Evolutionary conservation across 2,329 filamentous ascomycete genomes (phyloP).

Genomic region (Thyridium curvatum): DNA sequence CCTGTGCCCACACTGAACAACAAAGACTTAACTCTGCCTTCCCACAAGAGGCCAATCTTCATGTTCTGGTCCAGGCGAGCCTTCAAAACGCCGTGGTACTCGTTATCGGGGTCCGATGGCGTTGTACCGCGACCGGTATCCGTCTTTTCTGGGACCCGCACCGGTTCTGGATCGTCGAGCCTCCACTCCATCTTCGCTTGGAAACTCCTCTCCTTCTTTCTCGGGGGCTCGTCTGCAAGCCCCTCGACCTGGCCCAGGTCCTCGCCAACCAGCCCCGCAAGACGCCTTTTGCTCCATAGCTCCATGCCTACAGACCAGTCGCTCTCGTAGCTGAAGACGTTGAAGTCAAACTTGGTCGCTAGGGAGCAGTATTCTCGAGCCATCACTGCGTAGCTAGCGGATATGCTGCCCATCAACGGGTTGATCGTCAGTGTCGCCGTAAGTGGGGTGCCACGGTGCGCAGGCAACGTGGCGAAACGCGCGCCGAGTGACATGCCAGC

Average conservation of each 20-base stretch:
- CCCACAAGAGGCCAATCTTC: conserved; percentile 83
- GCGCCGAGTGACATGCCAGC: conserved; percentile 85
- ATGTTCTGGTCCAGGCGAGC: conserved; percentile 83
- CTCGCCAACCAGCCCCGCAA: conserved; percentile 28
- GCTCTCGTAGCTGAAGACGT: conserved; percentile 97
- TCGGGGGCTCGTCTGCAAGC: conserved; percentile 8
- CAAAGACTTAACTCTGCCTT: conserved; percentile 85
- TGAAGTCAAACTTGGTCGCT: conserved; percentile 91
- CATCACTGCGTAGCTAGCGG: conserved; percentile 84
- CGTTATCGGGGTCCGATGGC: conserved; percentile 44
- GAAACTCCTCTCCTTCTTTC: conserved; percentile 33
- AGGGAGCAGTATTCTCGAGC: conserved; percentile 78
- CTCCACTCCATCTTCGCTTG: conserved; percentile 44
- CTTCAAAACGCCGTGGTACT: conserved; percentile 83
- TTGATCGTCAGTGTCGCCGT: conserved; percentile 92
- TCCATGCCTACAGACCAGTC: conserved; percentile 89
- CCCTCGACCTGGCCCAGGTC: conserved; percentile 12
- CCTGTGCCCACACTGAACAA: conserved; percentile 86
- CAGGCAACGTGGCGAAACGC: conserved; percentile 81
- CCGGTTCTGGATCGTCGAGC: conserved; percentile 28
- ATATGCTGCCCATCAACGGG: conserved; percentile 89
- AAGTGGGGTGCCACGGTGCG: conserved; percentile 77
- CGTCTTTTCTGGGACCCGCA: conserved; percentile 1
- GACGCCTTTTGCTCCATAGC: conserved; percentile 68
- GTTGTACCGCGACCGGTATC: background rate